These are phyloP conservation scores for Amaranthus palmeri DNA, from an alignment of 148 eudicot species.

Conservation along the genomic window DNA sequence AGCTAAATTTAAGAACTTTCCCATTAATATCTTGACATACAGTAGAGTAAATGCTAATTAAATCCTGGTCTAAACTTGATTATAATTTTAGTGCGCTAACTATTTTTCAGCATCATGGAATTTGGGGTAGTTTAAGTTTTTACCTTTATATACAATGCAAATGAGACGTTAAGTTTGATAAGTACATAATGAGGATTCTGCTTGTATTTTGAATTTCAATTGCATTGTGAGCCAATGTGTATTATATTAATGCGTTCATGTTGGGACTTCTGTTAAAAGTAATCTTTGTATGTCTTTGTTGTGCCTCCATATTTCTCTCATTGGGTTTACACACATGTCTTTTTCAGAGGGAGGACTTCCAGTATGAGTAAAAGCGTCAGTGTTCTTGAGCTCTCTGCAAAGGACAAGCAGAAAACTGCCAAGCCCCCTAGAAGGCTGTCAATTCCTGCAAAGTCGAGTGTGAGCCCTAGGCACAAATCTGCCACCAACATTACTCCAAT, in stretches of 20 bases:
- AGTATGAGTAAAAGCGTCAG: constrained; percentile 64
- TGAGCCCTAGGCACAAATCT: constrained; percentile 44
- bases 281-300: neutral
- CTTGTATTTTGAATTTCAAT: neutral
- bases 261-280: neutral
- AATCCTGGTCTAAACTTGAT: too few species aligned
- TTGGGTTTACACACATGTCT: neutral
- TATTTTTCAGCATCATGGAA: too few species aligned
- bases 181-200: neutral
- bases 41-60: too few species aligned
- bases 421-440: constrained; percentile 85
- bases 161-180: too few species aligned
- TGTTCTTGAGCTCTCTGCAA: constrained; percentile 58
- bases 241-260: neutral
- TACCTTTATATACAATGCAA: too few species aligned
- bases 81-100: too few species aligned
- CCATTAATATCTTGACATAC: too few species aligned
- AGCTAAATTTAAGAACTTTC: too few species aligned
- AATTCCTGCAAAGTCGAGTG: constrained; percentile 50
- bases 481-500: constrained; percentile 52
- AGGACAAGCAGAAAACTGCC: constrained; percentile 45
- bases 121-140: too few species aligned
- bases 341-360: constrained; percentile 51
- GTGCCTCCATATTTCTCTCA: neutral
- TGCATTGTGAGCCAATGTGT: neutral